Base-by-base conservation (phyloP, 257 asterid genomes). In the Lavandula angustifolia region DNA sequence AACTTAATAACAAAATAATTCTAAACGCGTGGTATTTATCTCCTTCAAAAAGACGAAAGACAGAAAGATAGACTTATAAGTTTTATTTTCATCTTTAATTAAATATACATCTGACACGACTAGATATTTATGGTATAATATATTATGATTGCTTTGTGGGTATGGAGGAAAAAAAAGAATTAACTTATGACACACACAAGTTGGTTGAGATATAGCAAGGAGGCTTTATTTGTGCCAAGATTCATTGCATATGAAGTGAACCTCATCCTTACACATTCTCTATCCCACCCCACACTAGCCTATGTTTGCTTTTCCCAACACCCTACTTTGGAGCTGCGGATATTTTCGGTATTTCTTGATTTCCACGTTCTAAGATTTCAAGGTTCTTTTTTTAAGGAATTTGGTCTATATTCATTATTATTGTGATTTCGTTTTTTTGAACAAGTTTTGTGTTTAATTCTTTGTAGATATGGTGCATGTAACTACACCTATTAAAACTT, bases 231-330 rank as follows among this genome's bases (percentile, higher is more conserved):
- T 6, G 4, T 49, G 57, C 47, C 42, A 44, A 73, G 78, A 54
- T 73, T 60, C 78, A 73, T 61, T 73, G 78, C 59, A 73, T 73
- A 53, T 66, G 62, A 37, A 12, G 44, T 66, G 62, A 37, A 12
- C 35, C 37, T 37, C 66, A 60, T 29, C 40, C 16, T 48, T 3
- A 3, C 35, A 3, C 1, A 37, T 37, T 51, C 14, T 35, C 31
- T 72, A 61, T 41, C 34, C 54, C 40, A 29, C 18, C 58, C 35
- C 66, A 54, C 31, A 53, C 41, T 41, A 50, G 9, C 72, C 57
- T 31, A 49, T n/a, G 12, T 43, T 66, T 66, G 53, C 69, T 34
- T 67, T 73, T 73, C 64, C 71, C 73, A 60, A 71, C 55, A 55
- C 52, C 59, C 63, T 56, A 62, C 29, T n/a, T 22, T 22, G 27